These are phyloP conservation scores for Xylariaceae sp. DNA, from an alignment of 2,329 filamentous ascomycete species.

Conservation along the genomic window DNA sequence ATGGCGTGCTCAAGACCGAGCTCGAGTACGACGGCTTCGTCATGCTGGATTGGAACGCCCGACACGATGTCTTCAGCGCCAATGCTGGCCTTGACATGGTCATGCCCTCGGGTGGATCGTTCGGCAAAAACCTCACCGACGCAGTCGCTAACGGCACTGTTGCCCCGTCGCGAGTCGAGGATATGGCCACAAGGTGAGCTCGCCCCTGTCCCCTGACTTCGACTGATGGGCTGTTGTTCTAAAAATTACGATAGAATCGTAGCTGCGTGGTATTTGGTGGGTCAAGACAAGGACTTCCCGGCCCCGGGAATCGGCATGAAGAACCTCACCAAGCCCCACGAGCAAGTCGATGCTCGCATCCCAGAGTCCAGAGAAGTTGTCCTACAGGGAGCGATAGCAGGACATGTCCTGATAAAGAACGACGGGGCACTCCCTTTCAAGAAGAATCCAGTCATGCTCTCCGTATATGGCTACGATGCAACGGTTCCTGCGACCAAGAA, in stretches of 20 bases:
- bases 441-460: slow-evolving; percentile 49
- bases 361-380: slow-evolving; percentile 39
- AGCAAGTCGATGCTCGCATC: slow-evolving; percentile 44
- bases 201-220: slow-evolving; percentile 32
- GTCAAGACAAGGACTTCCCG: slow-evolving; percentile 43
- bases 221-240: slow-evolving; percentile 20
- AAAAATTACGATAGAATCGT: slow-evolving; percentile 52
- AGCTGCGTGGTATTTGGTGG: slow-evolving; percentile 53
- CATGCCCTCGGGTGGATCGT: slow-evolving; percentile 53
- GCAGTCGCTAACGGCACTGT: slow-evolving; percentile 75
- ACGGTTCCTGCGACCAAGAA: slow-evolving; percentile 42
- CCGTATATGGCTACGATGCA: slow-evolving; percentile 62
- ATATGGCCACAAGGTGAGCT: slow-evolving; percentile 68
- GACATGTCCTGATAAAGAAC: slow-evolving; percentile 77
- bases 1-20: slow-evolving; percentile 60
- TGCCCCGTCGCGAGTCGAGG: slow-evolving; percentile 63
- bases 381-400: slow-evolving; percentile 50
- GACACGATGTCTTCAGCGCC: slow-evolving; percentile 52
- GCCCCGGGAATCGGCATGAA: slow-evolving; percentile 52
- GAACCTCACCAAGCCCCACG: slow-evolving; percentile 47
- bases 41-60: slow-evolving; percentile 63
- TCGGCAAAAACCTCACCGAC: slow-evolving; percentile 63
- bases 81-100: slow-evolving; percentile 64
- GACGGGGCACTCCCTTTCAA: slow-evolving; percentile 56
- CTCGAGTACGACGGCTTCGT: slow-evolving; percentile 65